A percentile compares a stretch with the other conserved stretches of the same genome.
Evolutionary conservation across 2,329 filamentous ascomycete genomes (phyloP).

Genomic region (Stemphylium beticola): DNA sequence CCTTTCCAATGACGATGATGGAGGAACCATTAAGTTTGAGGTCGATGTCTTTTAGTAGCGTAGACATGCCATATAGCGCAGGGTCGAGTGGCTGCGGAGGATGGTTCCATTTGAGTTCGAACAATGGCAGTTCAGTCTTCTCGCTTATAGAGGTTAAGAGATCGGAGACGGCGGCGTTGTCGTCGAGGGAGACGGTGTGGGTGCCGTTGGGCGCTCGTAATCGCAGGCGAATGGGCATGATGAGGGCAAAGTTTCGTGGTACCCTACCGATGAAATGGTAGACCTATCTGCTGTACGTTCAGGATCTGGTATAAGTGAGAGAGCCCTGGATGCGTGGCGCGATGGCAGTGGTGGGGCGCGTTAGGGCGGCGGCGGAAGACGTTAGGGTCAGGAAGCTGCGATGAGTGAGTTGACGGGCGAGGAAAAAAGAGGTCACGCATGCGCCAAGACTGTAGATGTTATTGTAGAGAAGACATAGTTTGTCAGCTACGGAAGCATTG

Average conservation of each 20-base stretch:
- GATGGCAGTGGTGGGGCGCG: slow-evolving; percentile 13
- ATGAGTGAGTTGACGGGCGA: slow-evolving; percentile 6
- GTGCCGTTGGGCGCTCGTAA: slow-evolving; percentile 77
- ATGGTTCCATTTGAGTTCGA: slow-evolving; percentile 84
- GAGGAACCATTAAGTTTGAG: slow-evolving; percentile 72
- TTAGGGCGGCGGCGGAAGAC: slow-evolving; percentile 9
- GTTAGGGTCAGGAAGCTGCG: slow-evolving; percentile 5
- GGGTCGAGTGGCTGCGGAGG: slow-evolving; percentile 75
- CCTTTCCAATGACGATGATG: slow-evolving; percentile 65
- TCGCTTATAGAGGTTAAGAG: slow-evolving; percentile 66
- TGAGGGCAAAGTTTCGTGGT: background rate
- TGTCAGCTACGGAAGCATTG: slow-evolving; percentile 17
- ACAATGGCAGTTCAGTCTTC: slow-evolving; percentile 68
- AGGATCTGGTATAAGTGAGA: slow-evolving; percentile 4
- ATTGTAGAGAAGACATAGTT: slow-evolving; percentile 5
- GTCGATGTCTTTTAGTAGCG: slow-evolving; percentile 61
- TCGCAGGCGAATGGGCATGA: slow-evolving; percentile 70
- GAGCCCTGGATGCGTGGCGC: slow-evolving; percentile 5
- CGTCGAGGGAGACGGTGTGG: slow-evolving; percentile 71
- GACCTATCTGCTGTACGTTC: background rate
- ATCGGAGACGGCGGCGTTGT: slow-evolving; percentile 69
- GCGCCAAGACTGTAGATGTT: background rate
- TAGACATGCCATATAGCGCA: slow-evolving; percentile 58
- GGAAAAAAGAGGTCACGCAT: slow-evolving; percentile 1
- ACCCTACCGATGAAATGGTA: background rate